phyloP scores from a whole-genome alignment of 805 yeast species.

The Ogataea nitratoaversa region DNA sequence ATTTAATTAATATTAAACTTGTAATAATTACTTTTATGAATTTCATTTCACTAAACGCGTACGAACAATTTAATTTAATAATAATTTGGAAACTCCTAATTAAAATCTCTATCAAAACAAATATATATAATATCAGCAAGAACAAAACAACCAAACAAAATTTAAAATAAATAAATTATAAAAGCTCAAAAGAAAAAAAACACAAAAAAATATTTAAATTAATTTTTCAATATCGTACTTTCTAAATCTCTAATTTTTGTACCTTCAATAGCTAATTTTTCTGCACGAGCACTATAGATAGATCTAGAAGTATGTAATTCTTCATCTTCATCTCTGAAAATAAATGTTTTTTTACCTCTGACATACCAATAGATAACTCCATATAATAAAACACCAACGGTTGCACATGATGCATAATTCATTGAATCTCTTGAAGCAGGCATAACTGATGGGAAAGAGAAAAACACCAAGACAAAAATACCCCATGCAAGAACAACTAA shows the following conservation, averaged over 20 bases:
- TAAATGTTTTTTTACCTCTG: constrained; percentile 26
- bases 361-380: constrained; percentile 50
- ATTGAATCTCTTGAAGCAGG: constrained; percentile 59
- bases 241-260: neutral
- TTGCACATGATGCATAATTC: constrained; percentile 64
- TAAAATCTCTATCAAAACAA: no score
- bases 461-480: constrained; percentile 53
- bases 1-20: neutral
- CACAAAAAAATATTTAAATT: neutral
- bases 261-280: neutral
- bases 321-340: constrained; percentile 16
- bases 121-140: no score
- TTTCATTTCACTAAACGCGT: no score
- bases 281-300: neutral
- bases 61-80: no score
- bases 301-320: constrained; percentile 3
- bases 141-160: no score
- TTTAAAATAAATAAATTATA: no score
- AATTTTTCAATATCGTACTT: neutral
- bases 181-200: neutral
- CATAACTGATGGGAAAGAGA: constrained; percentile 58
- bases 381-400: constrained; percentile 42
- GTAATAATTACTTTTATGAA: no score
- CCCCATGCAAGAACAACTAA: constrained; percentile 54
- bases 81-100: no score